phyloP scores from a whole-genome alignment of 1,284 basidiomycete genomes.

The Tetrapyrgos nigripes region DNA sequence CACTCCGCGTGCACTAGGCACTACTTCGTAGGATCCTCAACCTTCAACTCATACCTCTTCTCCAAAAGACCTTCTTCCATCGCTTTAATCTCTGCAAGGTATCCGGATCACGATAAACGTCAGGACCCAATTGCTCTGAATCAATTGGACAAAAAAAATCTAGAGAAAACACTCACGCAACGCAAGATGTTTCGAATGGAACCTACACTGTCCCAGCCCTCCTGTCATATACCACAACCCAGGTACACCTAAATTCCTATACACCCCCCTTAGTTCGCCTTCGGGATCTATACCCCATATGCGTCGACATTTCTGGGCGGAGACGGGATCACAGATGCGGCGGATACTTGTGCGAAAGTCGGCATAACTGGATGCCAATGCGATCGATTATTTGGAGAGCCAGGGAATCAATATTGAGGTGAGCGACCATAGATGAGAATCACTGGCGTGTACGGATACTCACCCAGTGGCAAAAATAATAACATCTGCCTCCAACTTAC shows the following conservation, averaged over 20 bases:
- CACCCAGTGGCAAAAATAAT: slow-evolving; percentile 66
- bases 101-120: not conserved
- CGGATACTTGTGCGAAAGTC: slow-evolving; percentile 44
- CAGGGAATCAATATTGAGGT: not conserved
- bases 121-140: not conserved
- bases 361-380: slow-evolving; percentile 46
- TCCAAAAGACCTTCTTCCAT: slow-evolving; percentile 59
- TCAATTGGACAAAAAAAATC: not conserved
- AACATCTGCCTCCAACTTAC: slow-evolving; percentile 51
- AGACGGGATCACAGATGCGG: slow-evolving; percentile 53
- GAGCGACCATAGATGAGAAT: not conserved
- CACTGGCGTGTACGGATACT: slow-evolving; percentile 17
- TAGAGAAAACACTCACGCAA: slow-evolving; percentile 49
- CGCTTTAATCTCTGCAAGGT: slow-evolving; percentile 58
- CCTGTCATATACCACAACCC: slow-evolving; percentile 64
- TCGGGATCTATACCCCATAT: slow-evolving; percentile 68
- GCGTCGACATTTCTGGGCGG: slow-evolving; percentile 42
- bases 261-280: slow-evolving; percentile 59
- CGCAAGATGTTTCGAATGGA: slow-evolving; percentile 63
- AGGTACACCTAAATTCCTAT: slow-evolving; percentile 55
- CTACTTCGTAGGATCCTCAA: not conserved
- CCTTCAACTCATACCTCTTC: not conserved
- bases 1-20: no score
- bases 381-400: not conserved
- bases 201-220: slow-evolving; percentile 57